Base-by-base conservation (phyloP, 2,329 filamentous ascomycete species). In the Colletotrichum limetticola region DNA sequence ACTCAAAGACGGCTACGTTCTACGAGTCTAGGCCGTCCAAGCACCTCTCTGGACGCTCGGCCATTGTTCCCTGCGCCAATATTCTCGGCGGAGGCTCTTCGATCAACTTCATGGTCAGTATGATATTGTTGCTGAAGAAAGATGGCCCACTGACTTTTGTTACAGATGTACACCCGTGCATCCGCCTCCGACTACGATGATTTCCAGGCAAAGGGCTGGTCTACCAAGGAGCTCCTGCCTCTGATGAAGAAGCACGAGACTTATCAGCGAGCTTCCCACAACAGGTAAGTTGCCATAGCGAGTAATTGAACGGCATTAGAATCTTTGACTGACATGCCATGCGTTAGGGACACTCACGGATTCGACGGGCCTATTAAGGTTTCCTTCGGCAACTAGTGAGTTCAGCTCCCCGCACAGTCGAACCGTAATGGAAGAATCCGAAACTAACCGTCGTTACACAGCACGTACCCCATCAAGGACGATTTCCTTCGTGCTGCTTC, bases 221-320 rank as follows among this genome's bases (percentile, higher is more conserved):
- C 88, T 9, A 94, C 93, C 4, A 89, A 94, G 80, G 92, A 95
- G 74, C 87, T 95, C 5, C 83, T 95, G 5, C 93, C 93, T 0
- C 85, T 95, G 24, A 95, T 95, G 93, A 92, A 85, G 84, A 95
- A 95, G 85, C 91, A 94, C 74, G 93, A 95, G 84, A 95, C 93
- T 0, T 95, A 95, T 77, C 93, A 95, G 77, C 83, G 90, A 49
- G 84, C 91, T 7, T 89, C 85, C 61, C 90, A 90, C 76, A 92
- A 92, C 80, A 85, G 83, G 79, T 89, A 82, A 70, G 12, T 19
- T 6, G n/a, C 22, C 26, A 8, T 26, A 53, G 30, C 5, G 28
- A 35, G 22, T 4, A 16, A 24, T 9, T 11, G 3, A 16, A 22
- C 42, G 19, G 42, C 42, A 49, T 9, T 22, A 3, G 19, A 49